A percentile compares a stretch with the other conserved stretches of the same genome.
Conservation (phyloP, 306 rosid species). For the Malus domestica region ASM211411v1 NC_041799.1:5383501-5384000, state of each 20-base stretch:
- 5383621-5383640: background rate
- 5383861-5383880: background rate
- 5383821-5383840: background rate
- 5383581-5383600: background rate
- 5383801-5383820: background rate
- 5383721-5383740: background rate
- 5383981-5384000: conserved; percentile 25
- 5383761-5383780: background rate
- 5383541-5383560: background rate
- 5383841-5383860: background rate
- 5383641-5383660: background rate
- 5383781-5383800: background rate
- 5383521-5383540: background rate
- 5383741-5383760: background rate
- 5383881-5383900: conserved; percentile 45
- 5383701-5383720: background rate
- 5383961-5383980: conserved; percentile 16
- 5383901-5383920: conserved; percentile 43
- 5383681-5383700: background rate
- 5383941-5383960: conserved; percentile 33
- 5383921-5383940: conserved; percentile 46
- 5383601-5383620: background rate
- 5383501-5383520: too few relatives aligned
- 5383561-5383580: background rate
- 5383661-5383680: background rate